Conservation (phyloP, 2,329 filamentous ascomycete genomes). For the Teratosphaeria gauchensis region DNA sequence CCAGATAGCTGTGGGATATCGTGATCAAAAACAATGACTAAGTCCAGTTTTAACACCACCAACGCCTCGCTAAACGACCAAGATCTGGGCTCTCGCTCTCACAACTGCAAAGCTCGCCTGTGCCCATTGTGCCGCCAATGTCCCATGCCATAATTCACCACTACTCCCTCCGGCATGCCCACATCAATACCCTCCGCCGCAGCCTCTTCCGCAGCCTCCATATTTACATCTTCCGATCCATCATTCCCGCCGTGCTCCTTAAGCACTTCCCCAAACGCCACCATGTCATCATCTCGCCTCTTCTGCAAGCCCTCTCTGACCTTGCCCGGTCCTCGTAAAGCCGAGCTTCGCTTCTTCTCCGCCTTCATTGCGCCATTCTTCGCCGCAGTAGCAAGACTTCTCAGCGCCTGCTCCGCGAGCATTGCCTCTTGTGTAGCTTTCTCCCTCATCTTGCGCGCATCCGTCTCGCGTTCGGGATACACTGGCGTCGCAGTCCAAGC, state of each 20-base stretch:
- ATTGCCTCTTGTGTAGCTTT: constrained; percentile 56
- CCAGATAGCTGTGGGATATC: background rate
- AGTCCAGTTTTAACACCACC: background rate
- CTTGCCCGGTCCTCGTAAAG: constrained; percentile 19
- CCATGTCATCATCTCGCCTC: constrained; percentile 32
- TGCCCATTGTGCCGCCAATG: constrained; percentile 44
- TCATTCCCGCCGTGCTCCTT: constrained; percentile 30
- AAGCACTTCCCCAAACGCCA: constrained; percentile 42
- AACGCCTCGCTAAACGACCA: background rate
- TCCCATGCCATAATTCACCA: constrained; percentile 52
- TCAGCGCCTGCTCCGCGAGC: constrained; percentile 54
- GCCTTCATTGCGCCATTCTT: constrained; percentile 40
- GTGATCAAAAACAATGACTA: background rate
- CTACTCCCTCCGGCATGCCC: constrained; percentile 30
- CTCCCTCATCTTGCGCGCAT: constrained; percentile 46
- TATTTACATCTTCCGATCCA: constrained; percentile 14
- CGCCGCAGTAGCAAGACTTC: constrained; percentile 45
- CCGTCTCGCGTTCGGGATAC: constrained; percentile 48
- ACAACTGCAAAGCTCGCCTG: constrained; percentile 23
- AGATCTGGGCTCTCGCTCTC: background rate
- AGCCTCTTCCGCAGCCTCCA: constrained; percentile 16
- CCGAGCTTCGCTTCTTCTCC: constrained; percentile 30
- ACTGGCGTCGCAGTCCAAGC: constrained; percentile 54
- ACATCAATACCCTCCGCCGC: constrained; percentile 18
- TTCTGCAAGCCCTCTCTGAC: constrained; percentile 7